These are phyloP conservation scores for Fusarium sp. DNA, from an alignment of 2,329 filamentous ascomycete species.

Conservation along the genomic window DNA sequence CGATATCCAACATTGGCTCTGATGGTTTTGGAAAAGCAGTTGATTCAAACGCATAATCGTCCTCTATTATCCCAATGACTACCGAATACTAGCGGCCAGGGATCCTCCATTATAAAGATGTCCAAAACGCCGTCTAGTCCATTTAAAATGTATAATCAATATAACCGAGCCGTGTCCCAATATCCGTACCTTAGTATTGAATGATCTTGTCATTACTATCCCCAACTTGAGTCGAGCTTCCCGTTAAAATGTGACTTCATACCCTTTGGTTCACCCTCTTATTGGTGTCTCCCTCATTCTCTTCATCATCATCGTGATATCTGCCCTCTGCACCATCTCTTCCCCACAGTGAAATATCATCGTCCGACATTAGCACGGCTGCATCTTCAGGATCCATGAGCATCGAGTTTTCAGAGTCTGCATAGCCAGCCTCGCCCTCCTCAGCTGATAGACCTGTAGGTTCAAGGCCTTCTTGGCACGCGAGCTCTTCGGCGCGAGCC, in stretches of 20 bases:
- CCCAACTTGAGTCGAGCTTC: constrained; percentile 3
- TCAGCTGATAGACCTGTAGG: constrained; percentile 41
- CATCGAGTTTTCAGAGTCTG: constrained; percentile 55
- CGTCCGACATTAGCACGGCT: constrained; percentile 66
- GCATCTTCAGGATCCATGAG: constrained; percentile 60
- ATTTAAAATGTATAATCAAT: background rate
- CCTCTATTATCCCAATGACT: constrained; percentile 5
- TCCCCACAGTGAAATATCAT: constrained; percentile 69
- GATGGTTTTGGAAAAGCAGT: background rate
- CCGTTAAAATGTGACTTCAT: background rate
- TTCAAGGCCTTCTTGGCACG: constrained; percentile 53
- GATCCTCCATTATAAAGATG: background rate
- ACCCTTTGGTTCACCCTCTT: constrained; percentile 20
- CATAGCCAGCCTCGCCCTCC: constrained; percentile 52
- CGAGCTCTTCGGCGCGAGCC: constrained; percentile 68
- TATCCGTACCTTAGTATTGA: background rate
- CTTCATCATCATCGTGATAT: constrained; percentile 46
- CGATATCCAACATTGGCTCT: constrained; percentile 36
- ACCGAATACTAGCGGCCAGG: background rate
- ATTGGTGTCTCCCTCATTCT: constrained; percentile 38
- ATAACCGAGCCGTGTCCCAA: background rate
- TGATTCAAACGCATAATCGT: background rate
- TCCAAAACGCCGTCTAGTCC: constrained; percentile 40
- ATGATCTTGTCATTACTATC: background rate
- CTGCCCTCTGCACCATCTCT: constrained; percentile 49